Evolutionary conservation across 805 yeast species (phyloP).

Genomic region (Wickerhamiella allomyrinae): DNA sequence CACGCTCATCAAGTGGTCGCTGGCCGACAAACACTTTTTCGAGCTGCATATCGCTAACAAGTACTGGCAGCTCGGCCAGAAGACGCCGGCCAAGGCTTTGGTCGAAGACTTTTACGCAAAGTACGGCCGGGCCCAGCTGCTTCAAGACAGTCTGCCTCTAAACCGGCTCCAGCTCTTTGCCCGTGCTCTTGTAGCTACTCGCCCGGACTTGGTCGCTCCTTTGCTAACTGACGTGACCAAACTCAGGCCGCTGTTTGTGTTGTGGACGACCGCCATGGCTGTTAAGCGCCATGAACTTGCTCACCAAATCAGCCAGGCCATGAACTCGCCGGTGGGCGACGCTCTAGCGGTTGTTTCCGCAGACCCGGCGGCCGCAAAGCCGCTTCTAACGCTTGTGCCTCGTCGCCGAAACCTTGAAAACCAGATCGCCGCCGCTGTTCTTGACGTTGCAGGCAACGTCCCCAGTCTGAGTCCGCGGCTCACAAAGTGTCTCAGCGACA

Average conservation of each 20-base stretch:
- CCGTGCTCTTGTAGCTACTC: constrained; percentile 11
- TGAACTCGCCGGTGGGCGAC: background rate
- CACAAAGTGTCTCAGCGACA: background rate
- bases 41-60: constrained; percentile 20
- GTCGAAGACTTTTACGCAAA: constrained; percentile 13
- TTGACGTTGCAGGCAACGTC: background rate
- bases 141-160: background rate
- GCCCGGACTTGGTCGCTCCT: background rate
- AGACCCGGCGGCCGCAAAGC: background rate
- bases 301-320: background rate
- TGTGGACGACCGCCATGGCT: constrained; percentile 4
- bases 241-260: constrained; percentile 2
- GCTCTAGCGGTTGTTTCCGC: constrained; percentile 1
- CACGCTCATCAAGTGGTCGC: constrained; percentile 18
- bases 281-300: background rate
- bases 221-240: background rate
- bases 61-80: constrained; percentile 16
- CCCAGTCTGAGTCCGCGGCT: background rate
- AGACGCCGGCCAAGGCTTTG: constrained; percentile 12
- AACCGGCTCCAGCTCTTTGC: constrained; percentile 5
- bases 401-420: background rate
- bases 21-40: constrained; percentile 16
- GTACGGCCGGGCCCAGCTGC: constrained; percentile 11
- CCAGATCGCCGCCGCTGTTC: background rate
- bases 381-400: background rate